Evolutionary conservation across 306 rosid species (phyloP).

Genomic region (Corylus avellana): DNA sequence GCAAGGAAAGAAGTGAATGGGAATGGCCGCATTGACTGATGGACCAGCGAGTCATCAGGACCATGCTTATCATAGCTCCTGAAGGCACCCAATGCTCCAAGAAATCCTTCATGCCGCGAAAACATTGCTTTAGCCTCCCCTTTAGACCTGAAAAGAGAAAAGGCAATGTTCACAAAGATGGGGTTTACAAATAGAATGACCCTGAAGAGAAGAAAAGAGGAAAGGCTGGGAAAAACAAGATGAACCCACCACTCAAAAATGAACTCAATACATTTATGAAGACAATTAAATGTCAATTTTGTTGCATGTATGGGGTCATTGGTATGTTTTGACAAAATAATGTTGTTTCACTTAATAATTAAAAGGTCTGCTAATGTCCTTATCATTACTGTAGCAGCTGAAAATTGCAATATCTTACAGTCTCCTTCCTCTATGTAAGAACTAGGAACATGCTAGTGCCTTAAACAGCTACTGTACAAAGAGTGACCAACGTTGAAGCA

Average conservation of each 20-base stretch:
- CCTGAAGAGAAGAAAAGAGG: not conserved
- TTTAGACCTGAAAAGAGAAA: conserved; percentile 71
- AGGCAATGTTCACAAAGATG: not conserved
- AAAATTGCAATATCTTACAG: not conserved
- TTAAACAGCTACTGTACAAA: too few relatives aligned
- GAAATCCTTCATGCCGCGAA: conserved; percentile 91
- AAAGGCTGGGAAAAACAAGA: not conserved
- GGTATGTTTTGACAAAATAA: not conserved
- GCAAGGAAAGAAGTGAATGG: conserved; percentile 25
- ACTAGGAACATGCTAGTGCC: too few relatives aligned
- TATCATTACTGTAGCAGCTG: not conserved
- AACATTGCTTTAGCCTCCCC: conserved; percentile 97
- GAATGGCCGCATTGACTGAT: conserved; percentile 35
- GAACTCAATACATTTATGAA: not conserved
- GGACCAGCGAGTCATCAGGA: conserved; percentile 50
- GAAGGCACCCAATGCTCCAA: conserved; percentile 91
- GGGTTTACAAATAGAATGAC: not conserved
- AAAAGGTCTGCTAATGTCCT: not conserved
- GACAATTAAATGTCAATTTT: not conserved
- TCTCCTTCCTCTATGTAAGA: too few relatives aligned
- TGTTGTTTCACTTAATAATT: not conserved
- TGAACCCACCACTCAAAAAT: conserved; percentile 7
- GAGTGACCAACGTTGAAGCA: not conserved
- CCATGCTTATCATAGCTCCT: conserved; percentile 73
- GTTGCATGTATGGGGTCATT: not conserved